Evolutionary conservation across 371 early-diverging fungal species (phyloP).

Genomic region (Rhizopus sp.): DNA sequence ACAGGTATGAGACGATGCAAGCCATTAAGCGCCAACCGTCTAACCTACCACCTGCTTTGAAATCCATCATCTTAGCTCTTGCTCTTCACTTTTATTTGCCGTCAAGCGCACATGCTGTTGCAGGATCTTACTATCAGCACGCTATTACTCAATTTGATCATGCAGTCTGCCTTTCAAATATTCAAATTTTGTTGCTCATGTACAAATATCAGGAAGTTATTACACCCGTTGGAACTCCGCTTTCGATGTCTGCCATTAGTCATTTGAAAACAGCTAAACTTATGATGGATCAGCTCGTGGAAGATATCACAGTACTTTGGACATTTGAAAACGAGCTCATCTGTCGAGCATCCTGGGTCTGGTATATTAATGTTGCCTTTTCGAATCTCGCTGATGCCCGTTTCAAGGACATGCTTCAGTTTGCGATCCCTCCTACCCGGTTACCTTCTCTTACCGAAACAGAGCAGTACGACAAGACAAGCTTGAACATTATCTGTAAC

Average conservation of each 20-base stretch:
- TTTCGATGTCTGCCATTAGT: slow-evolving; percentile 10
- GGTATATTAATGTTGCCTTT: slow-evolving; percentile 17
- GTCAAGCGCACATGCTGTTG: not conserved
- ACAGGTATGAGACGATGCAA: slow-evolving; percentile 39
- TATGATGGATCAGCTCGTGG: slow-evolving; percentile 11
- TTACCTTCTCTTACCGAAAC: slow-evolving; percentile 20
- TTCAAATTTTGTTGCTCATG: slow-evolving; percentile 20
- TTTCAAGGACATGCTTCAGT: slow-evolving; percentile 6
- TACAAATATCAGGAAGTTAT: slow-evolving; percentile 26
- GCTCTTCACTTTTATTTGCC: slow-evolving; percentile 7
- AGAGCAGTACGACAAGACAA: slow-evolving; percentile 23
- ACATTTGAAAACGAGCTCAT: slow-evolving; percentile 18
- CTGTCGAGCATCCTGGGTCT: slow-evolving; percentile 22
- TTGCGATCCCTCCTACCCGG: slow-evolving; percentile 1
- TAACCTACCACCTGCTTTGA: slow-evolving; percentile 1
- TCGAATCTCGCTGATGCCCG: slow-evolving; percentile 22
- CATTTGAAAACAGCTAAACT: slow-evolving; percentile 15
- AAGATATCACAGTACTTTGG: not conserved
- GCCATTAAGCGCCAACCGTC: slow-evolving; percentile 1
- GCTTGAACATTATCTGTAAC: slow-evolving; percentile 17
- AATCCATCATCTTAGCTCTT: slow-evolving; percentile 9
- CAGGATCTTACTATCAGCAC: slow-evolving; percentile 8
- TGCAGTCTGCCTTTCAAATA: slow-evolving; percentile 2
- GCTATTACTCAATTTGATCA: slow-evolving; percentile 6
- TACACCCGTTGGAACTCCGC: slow-evolving; percentile 19